Base-by-base conservation (phyloP, 139 green algal species). In the Micromonas commoda region DNA sequence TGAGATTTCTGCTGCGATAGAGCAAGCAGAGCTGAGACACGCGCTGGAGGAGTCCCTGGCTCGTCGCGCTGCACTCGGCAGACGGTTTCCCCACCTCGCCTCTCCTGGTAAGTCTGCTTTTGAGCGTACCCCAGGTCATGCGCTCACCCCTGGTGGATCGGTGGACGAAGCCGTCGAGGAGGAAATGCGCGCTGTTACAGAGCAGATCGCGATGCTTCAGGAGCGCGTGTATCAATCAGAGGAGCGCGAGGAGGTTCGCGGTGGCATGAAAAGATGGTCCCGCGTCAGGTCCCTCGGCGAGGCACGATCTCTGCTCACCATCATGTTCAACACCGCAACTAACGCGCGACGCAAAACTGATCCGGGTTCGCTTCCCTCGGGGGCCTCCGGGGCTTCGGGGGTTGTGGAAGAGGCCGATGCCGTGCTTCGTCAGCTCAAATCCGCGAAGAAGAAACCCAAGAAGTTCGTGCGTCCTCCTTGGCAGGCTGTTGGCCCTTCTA, bases 271-370 rank as follows among this genome's bases (percentile, higher is more conserved):
- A 21, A 24, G 63, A 23, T 70, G 63, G 63, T 16, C 20, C 20
- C 28, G 63, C 6, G 63, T 70, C 1, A 28, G 63, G 31, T 32
- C 63, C 20, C 63, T 70, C 21, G 63, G 63, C 31, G 63, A 70
- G 31, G 63, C 63, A 23, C 63, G 63, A 34, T 34, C 28, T 1
- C 63, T 70, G 1, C 63, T 70, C 6, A 16, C 24, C n/a, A 24
- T 70, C 20, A 34, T 70, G 28, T 70, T 70, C 63, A 70, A 70
- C 63, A 26, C 63, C 5, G 63, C 63, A 23, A 26, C 31, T 4
- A 65, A 65, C 2, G 54, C 54, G 2, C 24, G 28, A n/a, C n/a
- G 28, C n/a, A 65, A 65, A 65, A 31, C 54, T 65, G n/a, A n/a
- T n/a, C n/a, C n/a, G n/a, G n/a, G n/a, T n/a, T n/a, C n/a, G n/a